Conservation (phyloP, 139 green algal species). For the Zygnema circumcarinatum region DNA sequence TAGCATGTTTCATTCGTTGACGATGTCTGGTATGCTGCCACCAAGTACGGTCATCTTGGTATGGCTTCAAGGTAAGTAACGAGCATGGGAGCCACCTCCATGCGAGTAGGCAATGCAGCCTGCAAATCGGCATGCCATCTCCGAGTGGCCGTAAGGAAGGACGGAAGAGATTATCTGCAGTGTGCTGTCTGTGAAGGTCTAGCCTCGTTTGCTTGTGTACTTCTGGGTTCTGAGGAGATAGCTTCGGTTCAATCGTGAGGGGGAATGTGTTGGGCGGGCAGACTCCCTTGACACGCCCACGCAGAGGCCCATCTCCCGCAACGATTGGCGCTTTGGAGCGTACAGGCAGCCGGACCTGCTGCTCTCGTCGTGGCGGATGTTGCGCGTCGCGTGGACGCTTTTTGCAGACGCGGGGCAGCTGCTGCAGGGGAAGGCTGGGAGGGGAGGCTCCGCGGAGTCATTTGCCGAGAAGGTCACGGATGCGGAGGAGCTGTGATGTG, state of each 20-base stretch:
- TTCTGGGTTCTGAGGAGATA: background rate
- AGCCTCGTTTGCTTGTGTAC: background rate
- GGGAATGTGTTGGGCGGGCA: background rate
- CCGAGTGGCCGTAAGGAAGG: too few species aligned
- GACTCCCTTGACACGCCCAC: conserved; percentile 20
- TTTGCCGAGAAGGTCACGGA: too few species aligned
- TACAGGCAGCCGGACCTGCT: conserved; percentile 19
- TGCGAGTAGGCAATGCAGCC: too few species aligned
- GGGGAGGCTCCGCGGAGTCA: too few species aligned
- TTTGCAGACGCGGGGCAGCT: background rate
- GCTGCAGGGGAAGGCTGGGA: background rate
- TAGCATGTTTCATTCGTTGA: background rate
- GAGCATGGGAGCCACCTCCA: too few species aligned
- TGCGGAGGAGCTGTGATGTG: too few species aligned
- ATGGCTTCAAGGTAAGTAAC: too few species aligned
- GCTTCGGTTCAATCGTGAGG: background rate
- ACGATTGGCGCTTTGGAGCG: conserved; percentile 55
- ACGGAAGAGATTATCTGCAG: background rate
- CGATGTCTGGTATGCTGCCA: background rate
- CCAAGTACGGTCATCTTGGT: too few species aligned
- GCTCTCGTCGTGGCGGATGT: background rate
- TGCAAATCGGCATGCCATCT: too few species aligned
- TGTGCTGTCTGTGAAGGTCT: background rate
- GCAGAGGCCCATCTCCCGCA: background rate
- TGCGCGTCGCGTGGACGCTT: background rate